Evolutionary conservation across 2,329 filamentous ascomycete species (phyloP).

Genomic region (Acrodontium crateriforme): DNA sequence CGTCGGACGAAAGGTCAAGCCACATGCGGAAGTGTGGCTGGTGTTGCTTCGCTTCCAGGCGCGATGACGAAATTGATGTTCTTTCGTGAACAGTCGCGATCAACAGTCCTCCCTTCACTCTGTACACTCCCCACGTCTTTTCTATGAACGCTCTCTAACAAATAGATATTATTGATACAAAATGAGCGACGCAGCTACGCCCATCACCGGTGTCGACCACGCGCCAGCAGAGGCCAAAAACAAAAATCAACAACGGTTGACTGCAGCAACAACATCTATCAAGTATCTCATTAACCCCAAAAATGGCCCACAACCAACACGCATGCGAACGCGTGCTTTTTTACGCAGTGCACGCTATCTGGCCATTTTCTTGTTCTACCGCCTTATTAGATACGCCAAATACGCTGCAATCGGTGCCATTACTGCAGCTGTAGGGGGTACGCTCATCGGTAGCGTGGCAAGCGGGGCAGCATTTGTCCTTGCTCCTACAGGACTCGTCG

Average conservation of each 20-base stretch:
- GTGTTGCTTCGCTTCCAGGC: too few species aligned
- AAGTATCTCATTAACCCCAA: constrained; percentile 26
- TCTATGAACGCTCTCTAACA: too few species aligned
- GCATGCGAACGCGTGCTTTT: constrained; percentile 25
- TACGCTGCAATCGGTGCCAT: constrained; percentile 29
- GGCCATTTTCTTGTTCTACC: constrained; percentile 29
- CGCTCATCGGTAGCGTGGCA: constrained; percentile 23
- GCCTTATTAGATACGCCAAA: constrained; percentile 28
- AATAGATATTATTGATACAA: too few species aligned
- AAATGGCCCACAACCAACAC: constrained; percentile 16
- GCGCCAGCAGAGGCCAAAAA: too few species aligned
- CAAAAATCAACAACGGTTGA: constrained; percentile 2
- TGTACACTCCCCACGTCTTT: too few species aligned
- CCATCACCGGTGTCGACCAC: not conserved
- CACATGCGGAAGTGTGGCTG: too few species aligned
- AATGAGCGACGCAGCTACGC: not conserved
- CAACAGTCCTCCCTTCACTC: too few species aligned
- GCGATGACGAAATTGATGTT: too few species aligned
- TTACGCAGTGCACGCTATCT: constrained; percentile 26
- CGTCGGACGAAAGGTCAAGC: too few species aligned
- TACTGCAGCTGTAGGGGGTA: constrained; percentile 26
- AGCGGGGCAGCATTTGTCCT: constrained; percentile 28
- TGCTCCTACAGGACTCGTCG: constrained; percentile 28
- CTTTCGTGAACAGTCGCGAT: too few species aligned
- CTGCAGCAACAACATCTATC: constrained; percentile 16